Percentiles rank a stretch among this genome's conserved stretches.
Evolutionary conservation across 1,284 basidiomycete species (phyloP).

Genomic region (Trichosporon coremiiforme): DNA sequence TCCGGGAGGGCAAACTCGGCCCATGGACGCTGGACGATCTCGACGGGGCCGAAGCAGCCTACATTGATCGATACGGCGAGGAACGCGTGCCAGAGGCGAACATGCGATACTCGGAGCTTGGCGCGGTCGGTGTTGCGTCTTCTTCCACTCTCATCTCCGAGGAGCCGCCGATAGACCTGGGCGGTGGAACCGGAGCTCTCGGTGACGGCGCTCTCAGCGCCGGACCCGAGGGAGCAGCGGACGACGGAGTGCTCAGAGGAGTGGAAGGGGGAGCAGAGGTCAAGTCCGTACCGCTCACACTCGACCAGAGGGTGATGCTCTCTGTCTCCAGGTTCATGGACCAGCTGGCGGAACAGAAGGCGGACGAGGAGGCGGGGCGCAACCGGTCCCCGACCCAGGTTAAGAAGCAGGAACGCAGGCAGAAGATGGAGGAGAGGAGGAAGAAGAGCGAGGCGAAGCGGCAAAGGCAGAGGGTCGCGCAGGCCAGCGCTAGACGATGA

Average conservation of each 20-base stretch:
- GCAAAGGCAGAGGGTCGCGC: neutral
- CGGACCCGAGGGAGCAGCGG: no score
- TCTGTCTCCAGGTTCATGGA: conserved; percentile 23
- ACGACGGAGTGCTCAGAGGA: no score
- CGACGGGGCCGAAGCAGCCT: conserved; percentile 32
- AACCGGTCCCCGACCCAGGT: conserved; percentile 28
- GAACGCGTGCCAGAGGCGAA: neutral
- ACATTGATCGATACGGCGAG: conserved; percentile 4
- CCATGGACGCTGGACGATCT: conserved; percentile 60
- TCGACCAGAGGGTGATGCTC: conserved; percentile 19
- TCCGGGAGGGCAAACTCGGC: conserved; percentile 69
- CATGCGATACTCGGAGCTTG: neutral
- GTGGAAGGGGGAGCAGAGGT: no score
- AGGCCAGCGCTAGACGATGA: neutral
- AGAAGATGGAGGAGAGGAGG: conserved; percentile 26
- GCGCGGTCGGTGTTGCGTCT: neutral
- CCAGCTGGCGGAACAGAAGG: conserved; percentile 23
- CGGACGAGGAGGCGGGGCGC: conserved; percentile 30
- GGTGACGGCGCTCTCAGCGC: no score
- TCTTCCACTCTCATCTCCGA: neutral
- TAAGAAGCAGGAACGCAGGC: conserved; percentile 27
- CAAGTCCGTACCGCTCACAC: no score
- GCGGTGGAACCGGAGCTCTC: neutral
- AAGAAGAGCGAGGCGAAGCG: conserved; percentile 20
- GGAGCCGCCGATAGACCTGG: neutral